These are phyloP conservation scores for Stagonosporopsis rhizophila DNA, from an alignment of 2,329 filamentous ascomycete genomes.

Conservation along the genomic window DNA sequence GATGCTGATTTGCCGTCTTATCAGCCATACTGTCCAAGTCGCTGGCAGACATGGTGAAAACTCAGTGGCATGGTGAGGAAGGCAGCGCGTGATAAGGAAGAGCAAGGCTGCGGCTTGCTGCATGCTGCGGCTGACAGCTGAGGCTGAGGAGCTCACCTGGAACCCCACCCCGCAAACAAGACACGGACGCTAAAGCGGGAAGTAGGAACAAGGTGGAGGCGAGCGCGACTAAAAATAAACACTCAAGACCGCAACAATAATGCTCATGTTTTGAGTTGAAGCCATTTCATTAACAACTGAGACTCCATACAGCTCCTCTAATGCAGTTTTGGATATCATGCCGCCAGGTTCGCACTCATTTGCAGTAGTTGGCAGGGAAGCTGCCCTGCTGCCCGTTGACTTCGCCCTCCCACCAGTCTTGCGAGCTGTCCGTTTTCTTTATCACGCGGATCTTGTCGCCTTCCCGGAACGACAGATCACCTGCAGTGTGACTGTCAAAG, in stretches of 20 bases:
- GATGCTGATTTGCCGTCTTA: constrained; percentile 11
- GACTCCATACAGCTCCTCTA: constrained; percentile 26
- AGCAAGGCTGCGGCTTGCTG: neutral
- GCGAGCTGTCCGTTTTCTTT: constrained; percentile 78
- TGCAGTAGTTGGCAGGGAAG: constrained; percentile 86
- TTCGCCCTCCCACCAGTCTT: constrained; percentile 91
- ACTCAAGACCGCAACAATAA: too few species aligned
- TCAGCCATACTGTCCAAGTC: constrained; percentile 24
- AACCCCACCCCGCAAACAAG: neutral
- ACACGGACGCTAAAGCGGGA: constrained; percentile 4
- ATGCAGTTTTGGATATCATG: constrained; percentile 36
- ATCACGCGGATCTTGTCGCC: constrained; percentile 79
- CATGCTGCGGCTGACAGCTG: neutral
- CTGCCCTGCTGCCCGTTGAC: constrained; percentile 70
- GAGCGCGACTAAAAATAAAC: neutral
- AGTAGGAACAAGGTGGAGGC: constrained; percentile 3
- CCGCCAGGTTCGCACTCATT: constrained; percentile 32
- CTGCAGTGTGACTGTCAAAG: constrained; percentile 72
- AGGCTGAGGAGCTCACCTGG: constrained; percentile 1
- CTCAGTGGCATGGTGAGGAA: neutral
- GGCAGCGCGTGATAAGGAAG: neutral
- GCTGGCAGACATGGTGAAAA: neutral
- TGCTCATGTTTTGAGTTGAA: neutral
- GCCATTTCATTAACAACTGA: neutral
- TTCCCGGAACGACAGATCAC: constrained; percentile 77